Evolutionary conservation across 495 filamentous ascomycete genomes (phyloP).

Genomic region (Penicillium nucicola): DNA sequence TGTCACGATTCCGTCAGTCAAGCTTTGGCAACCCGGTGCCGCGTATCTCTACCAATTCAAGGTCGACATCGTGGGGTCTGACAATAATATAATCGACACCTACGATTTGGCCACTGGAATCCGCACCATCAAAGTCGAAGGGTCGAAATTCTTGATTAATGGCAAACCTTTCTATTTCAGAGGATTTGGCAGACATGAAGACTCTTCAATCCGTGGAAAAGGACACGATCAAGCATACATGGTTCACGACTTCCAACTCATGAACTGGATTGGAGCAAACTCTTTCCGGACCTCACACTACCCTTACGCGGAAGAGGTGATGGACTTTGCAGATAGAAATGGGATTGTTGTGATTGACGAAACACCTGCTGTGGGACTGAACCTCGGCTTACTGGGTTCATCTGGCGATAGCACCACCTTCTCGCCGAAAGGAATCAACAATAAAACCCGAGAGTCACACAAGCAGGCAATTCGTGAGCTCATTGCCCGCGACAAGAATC

Average conservation of each 20-base stretch:
- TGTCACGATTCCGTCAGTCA: neutral
- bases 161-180: slow-evolving; percentile 3
- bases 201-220: slow-evolving; percentile 1
- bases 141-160: slow-evolving; percentile 1
- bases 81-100: neutral
- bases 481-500: slow-evolving; percentile 2
- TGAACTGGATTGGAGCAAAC: slow-evolving; percentile 21
- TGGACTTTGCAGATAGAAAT: slow-evolving; percentile 14
- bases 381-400: neutral
- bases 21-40: slow-evolving; percentile 1
- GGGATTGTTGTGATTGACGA: slow-evolving; percentile 6
- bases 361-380: slow-evolving; percentile 4
- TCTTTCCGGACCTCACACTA: slow-evolving; percentile 24
- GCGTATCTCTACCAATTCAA: slow-evolving; percentile 5
- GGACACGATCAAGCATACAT: slow-evolving; percentile 12
- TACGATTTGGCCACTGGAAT: neutral
- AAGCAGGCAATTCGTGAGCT: neutral
- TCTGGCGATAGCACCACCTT: neutral
- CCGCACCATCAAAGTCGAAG: neutral
- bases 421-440: neutral
- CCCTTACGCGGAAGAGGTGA: slow-evolving; percentile 21
- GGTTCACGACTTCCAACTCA: slow-evolving; percentile 18
- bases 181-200: slow-evolving; percentile 3
- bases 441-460: neutral
- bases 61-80: neutral